Percentiles rank a stretch among this genome's conserved stretches.
Conservation (phyloP, 495 filamentous ascomycete genomes). For the Hypomontagnella submonticulosa region DNA sequence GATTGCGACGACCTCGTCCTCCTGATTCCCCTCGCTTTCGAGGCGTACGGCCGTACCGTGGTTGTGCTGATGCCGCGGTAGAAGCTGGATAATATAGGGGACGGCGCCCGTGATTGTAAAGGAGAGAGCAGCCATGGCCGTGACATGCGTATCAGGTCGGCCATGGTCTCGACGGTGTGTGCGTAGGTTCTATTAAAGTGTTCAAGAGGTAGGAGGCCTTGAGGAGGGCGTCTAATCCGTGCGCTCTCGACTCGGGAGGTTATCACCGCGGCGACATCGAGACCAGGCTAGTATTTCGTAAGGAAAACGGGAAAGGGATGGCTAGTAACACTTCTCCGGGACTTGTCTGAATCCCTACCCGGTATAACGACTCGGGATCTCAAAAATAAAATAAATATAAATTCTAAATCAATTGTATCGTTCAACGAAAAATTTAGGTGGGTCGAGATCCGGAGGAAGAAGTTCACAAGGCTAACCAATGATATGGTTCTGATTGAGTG, state of each 20-base stretch:
- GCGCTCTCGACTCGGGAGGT: constrained; percentile 1
- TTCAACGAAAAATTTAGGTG: constrained; percentile 33
- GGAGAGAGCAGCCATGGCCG: constrained; percentile 30
- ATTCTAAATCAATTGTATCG: not conserved
- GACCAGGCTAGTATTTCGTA: not conserved
- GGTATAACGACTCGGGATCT: not conserved
- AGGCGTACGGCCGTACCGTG: constrained; percentile 9
- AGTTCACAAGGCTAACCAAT: constrained; percentile 29
- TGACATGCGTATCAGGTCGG: constrained; percentile 29
- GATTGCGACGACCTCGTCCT: not conserved
- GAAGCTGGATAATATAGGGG: constrained; percentile 11
- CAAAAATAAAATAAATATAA: not conserved
- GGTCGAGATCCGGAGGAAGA: not conserved
- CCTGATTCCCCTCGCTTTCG: not conserved
- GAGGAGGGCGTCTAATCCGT: not conserved
- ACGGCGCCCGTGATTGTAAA: not conserved
- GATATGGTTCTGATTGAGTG: not conserved
- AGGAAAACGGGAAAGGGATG: not conserved
- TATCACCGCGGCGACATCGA: constrained; percentile 4
- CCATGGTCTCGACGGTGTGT: constrained; percentile 18
- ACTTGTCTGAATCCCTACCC: not conserved
- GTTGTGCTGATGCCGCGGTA: constrained; percentile 21
- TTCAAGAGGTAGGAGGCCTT: not conserved
- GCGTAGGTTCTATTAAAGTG: not conserved
- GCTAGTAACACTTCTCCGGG: too few species aligned